These are phyloP conservation scores for Brettanomyces custersianus DNA, from an alignment of 805 yeast genomes.

Conservation along the genomic window DNA sequence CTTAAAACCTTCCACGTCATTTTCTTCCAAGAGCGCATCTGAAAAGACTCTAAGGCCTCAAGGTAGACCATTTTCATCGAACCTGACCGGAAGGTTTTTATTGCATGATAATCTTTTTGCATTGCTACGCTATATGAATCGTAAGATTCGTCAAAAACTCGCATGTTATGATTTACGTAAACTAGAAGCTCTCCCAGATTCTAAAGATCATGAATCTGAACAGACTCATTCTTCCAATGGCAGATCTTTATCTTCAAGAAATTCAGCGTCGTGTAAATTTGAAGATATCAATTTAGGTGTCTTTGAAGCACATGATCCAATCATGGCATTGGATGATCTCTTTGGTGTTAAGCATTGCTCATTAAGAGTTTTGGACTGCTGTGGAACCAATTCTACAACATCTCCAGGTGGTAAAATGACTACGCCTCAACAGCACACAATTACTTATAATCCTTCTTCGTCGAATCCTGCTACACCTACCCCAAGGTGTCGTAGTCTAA, in stretches of 20 bases:
- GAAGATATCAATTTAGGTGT: constrained; percentile 6
- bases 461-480: neutral
- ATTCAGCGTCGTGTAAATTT: constrained; percentile 4
- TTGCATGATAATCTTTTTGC: constrained; percentile 19
- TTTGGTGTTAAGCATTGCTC: constrained; percentile 5
- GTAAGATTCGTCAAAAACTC: constrained; percentile 12
- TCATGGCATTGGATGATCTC: constrained; percentile 5
- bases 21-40: constrained; percentile 4
- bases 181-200: too few species aligned
- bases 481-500: neutral
- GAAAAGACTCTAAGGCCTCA: constrained; percentile 15
- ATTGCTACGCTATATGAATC: constrained; percentile 19
- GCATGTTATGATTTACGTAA: constrained; percentile 12
- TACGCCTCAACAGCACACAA: constrained; percentile 2
- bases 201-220: too few species aligned
- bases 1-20: constrained; percentile 9
- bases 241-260: neutral
- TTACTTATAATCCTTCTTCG: constrained; percentile 1
- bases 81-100: constrained; percentile 20
- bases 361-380: neutral
- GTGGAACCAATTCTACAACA: neutral
- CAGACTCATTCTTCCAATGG: neutral
- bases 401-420: neutral
- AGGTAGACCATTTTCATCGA: constrained; percentile 28
- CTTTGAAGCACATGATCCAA: constrained; percentile 5